Evolutionary conservation across 352 stramenopile species (phyloP).

Genomic region (Phytophthora nicotianae): DNA sequence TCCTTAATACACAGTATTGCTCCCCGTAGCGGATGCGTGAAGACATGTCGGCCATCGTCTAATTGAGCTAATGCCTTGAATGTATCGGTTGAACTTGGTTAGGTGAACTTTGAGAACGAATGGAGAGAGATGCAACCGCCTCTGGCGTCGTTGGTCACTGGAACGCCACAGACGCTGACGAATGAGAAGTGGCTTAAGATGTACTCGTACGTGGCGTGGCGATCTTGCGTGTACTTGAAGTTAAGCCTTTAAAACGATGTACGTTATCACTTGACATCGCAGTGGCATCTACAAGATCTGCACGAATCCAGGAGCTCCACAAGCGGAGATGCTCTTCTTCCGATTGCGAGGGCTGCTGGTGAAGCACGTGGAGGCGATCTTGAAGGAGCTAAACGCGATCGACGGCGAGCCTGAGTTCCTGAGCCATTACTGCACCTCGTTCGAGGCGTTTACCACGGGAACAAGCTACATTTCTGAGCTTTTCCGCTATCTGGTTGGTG

Average conservation of each 20-base stretch:
- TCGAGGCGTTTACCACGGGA: conserved; percentile 76
- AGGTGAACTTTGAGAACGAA: conserved; percentile 88
- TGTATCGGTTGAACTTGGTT: conserved; percentile 17
- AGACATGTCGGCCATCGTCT: not conserved
- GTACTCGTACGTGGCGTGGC: conserved; percentile 69
- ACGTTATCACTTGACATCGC: conserved; percentile 1
- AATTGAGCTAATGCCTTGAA: conserved; percentile 6
- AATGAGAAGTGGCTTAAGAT: conserved; percentile 89
- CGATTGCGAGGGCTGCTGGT: conserved; percentile 72
- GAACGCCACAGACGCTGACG: conserved; percentile 64
- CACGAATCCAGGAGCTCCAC: conserved; percentile 77
- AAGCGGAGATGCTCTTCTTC: conserved; percentile 87
- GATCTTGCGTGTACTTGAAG: not conserved
- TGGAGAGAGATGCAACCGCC: conserved; percentile 84
- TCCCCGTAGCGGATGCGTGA: not conserved
- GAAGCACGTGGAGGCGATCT: conserved; percentile 65
- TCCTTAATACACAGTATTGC: not conserved
- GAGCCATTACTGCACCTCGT: conserved; percentile 66
- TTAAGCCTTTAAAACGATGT: not conserved
- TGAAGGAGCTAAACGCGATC: conserved; percentile 64
- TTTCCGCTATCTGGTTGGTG: conserved; percentile 74
- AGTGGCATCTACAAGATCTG: conserved; percentile 91
- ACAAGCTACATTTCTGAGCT: conserved; percentile 84
- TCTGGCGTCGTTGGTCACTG: conserved; percentile 79
- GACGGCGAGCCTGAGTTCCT: conserved; percentile 74